Percentiles rank a stretch among this genome's conserved stretches.
Conservation (phyloP, 2,329 filamentous ascomycete genomes). For the Gremmenia infestans region DNA sequence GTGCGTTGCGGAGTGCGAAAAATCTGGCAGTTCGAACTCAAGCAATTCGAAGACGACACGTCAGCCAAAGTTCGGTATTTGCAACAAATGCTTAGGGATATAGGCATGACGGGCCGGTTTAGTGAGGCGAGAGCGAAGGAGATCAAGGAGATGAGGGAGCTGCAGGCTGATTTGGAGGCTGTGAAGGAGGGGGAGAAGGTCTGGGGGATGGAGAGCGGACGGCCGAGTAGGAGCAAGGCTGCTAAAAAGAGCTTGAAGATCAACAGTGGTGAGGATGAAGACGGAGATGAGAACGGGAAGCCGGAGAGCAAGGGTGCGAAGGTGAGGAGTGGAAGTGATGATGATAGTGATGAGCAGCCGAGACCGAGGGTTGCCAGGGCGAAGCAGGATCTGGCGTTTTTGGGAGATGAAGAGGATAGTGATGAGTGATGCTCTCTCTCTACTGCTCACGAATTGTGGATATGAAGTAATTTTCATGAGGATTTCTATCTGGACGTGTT, state of each 20-base stretch:
- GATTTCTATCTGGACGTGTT: not conserved
- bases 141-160: constrained; percentile 83
- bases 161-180: constrained; percentile 76
- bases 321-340: constrained; percentile 7
- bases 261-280: constrained; percentile 19
- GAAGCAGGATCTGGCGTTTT: constrained; percentile 53
- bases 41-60: constrained; percentile 62
- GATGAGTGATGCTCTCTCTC: constrained; percentile 16
- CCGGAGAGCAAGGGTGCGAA: constrained; percentile 3
- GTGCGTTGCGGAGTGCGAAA: constrained; percentile 89
- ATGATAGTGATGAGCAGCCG: constrained; percentile 11
- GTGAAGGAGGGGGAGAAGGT: constrained; percentile 75
- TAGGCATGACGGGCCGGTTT: constrained; percentile 85
- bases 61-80: constrained; percentile 81
- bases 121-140: constrained; percentile 77
- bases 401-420: constrained; percentile 62
- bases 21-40: constrained; percentile 83
- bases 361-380: constrained; percentile 34
- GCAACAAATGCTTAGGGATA: constrained; percentile 69
- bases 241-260: constrained; percentile 38
- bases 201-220: constrained; percentile 58
- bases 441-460: not conserved
- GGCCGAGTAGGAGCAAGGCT: constrained; percentile 28
- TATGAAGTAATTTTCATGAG: not conserved
- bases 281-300: constrained; percentile 26